Base-by-base conservation (phyloP, 1,284 basidiomycete genomes). In the Wallemia mellicola region DNA sequence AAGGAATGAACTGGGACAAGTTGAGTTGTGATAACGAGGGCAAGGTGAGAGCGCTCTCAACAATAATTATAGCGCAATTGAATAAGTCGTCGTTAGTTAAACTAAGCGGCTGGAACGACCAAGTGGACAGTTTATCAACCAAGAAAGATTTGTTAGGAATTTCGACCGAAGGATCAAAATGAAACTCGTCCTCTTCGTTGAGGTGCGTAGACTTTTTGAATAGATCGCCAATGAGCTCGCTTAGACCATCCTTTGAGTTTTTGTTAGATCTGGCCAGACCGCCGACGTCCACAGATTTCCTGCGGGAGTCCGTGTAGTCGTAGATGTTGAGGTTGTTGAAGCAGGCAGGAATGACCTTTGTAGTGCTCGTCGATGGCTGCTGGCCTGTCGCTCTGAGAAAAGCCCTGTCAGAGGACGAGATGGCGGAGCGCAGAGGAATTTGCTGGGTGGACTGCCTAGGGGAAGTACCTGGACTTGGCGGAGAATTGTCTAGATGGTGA, bases 21-120 rank as follows among this genome's bases (percentile, higher is more conserved):
- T 78, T 76, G 58, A 83, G 73, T 48, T 75, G 76, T 61, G 74
- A 71, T 73, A 92, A 76, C 28, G 83, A 82, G 63, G 87, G 80
- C 60, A 82, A 70, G 54, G 68, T 66, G 56, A 73, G 64, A 2
- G 71, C 63, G 24, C 68, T 68, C 63, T 75, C 74, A 59, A 75
- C 92, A 22, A 94, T 71, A 62, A 92, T 74, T 62, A 83, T 76
- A 0, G 84, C 80, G 65, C 83, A 86, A 25, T 79, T 76, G n/a
- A 84, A 72, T 17, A 87, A 74, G 67, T 92, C 84, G 59, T 82
- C 80, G 59, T 85, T 79, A 2, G 77, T 75, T 27, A 91, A 76
- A 58, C 76, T 76, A 68, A 86, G 82, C 1, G 88, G 87, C 64
- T 88, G 81, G 68, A 92, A 94, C 63, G 82, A 73, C 88, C 88